phyloP scores from a whole-genome alignment of 75 land plant species.

The Gnetum montanum region DNA sequence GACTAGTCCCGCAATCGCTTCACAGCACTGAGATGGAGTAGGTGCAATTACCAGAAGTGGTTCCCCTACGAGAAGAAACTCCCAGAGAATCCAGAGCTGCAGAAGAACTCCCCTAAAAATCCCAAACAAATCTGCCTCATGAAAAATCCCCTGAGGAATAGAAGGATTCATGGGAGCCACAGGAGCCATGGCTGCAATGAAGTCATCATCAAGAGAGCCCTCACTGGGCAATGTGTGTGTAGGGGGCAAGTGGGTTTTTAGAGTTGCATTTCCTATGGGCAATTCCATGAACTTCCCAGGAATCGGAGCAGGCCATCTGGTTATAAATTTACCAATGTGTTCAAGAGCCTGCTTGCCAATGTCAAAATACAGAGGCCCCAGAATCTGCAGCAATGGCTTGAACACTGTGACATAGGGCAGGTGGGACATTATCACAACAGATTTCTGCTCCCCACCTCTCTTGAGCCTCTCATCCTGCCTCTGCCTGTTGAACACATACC shows the following conservation, averaged over 20 bases:
- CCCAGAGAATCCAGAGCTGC: conserved; percentile 96
- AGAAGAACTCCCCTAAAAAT: conserved; percentile 70
- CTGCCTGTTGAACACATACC: conserved; percentile 93
- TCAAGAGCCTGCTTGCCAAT: conserved; percentile 70
- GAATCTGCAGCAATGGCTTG: conserved; percentile 77
- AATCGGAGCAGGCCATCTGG: conserved; percentile 73
- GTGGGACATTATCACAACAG: conserved; percentile 82
- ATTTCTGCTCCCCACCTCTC: conserved; percentile 97
- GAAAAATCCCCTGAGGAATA: conserved; percentile 88
- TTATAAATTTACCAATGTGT: conserved; percentile 69
- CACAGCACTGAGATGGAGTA: conserved; percentile 92
- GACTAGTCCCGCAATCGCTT: conserved; percentile 85
- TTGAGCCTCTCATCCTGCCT: conserved; percentile 88
- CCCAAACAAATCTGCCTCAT: conserved; percentile 86
- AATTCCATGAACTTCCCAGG: conserved; percentile 81
- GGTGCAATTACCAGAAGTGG: conserved; percentile 91
- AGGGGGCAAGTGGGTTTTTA: conserved; percentile 81
- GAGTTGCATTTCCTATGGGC: conserved; percentile 59
- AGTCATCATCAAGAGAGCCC: conserved; percentile 48
- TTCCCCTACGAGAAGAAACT: conserved; percentile 81
- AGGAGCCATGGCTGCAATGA: conserved; percentile 65
- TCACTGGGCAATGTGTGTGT: conserved; percentile 56
- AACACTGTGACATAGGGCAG: conserved; percentile 75
- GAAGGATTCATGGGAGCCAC: conserved; percentile 60
- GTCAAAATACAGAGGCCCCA: conserved; percentile 94